These are phyloP conservation scores for Peltaster fructicola DNA, from an alignment of 2,329 filamentous ascomycete species.

Conservation along the genomic window DNA sequence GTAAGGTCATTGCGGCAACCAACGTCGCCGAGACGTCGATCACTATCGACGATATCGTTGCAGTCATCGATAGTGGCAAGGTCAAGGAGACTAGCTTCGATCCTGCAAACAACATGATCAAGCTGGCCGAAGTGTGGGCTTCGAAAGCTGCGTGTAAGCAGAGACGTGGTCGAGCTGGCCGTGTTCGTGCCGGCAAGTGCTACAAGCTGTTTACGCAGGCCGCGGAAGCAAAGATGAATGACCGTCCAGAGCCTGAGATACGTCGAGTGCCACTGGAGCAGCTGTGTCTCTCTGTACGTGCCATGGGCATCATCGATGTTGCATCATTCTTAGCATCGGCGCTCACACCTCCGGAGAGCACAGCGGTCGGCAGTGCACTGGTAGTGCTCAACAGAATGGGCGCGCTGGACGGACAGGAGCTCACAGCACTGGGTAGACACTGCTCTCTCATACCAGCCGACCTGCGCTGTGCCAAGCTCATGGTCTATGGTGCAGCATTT, in stretches of 20 bases:
- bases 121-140: conserved; percentile 87
- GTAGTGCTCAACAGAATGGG: conserved; percentile 68
- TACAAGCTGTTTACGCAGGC: conserved; percentile 89
- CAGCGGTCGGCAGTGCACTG: conserved; percentile 75
- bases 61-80: conserved; percentile 83
- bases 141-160: conserved; percentile 90
- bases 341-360: conserved; percentile 69
- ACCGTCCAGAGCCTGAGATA: conserved; percentile 85
- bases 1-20: conserved; percentile 86
- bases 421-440: conserved; percentile 83
- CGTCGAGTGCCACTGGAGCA: conserved; percentile 84
- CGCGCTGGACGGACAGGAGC: conserved; percentile 65
- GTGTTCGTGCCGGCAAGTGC: conserved; percentile 78
- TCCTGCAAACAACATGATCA: conserved; percentile 79
- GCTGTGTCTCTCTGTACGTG: conserved; percentile 80
- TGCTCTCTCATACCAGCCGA: conserved; percentile 92
- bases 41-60: conserved; percentile 93
- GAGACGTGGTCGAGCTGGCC: conserved; percentile 76
- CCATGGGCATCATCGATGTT: conserved; percentile 81
- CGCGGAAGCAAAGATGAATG: conserved; percentile 68
- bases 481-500: conserved; percentile 90
- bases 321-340: conserved; percentile 66
- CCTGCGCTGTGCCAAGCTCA: conserved; percentile 78
- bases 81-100: conserved; percentile 97
- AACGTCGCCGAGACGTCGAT: conserved; percentile 98